These are phyloP conservation scores for Ampelomyces quisqualis DNA, from an alignment of 2,329 filamentous ascomycete species.

Conservation along the genomic window DNA sequence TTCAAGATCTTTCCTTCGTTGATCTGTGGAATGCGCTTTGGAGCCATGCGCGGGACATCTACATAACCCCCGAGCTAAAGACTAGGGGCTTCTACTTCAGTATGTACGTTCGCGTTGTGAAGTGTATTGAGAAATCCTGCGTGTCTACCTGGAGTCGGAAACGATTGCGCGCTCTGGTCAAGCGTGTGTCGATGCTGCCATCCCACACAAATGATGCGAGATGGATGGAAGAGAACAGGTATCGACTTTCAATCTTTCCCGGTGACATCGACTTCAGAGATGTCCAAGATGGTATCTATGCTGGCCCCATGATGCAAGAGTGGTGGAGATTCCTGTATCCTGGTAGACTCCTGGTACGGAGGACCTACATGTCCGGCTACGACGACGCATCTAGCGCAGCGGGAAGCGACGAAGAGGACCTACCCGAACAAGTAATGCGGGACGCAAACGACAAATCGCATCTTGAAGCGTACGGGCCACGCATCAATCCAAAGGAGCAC, in stretches of 20 bases:
- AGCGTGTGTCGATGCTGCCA: no score
- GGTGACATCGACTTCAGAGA: neutral
- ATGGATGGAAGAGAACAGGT: no score
- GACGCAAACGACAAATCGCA: neutral
- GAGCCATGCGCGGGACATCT: neutral
- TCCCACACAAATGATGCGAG: no score
- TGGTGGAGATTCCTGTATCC: no score
- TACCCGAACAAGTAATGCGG: neutral
- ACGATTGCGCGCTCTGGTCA: no score
- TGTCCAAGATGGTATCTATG: neutral
- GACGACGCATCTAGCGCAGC: neutral
- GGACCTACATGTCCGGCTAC: no score
- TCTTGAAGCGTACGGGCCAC: neutral
- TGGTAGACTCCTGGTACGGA: no score
- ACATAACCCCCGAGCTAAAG: neutral
- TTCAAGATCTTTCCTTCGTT: neutral
- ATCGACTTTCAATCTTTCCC: no score
- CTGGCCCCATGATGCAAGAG: no score
- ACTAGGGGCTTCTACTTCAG: neutral
- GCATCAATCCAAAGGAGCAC: neutral
- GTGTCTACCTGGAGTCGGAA: no score
- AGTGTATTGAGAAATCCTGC: no score
- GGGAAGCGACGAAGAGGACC: neutral
- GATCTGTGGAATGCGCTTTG: neutral
- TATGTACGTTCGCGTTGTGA: neutral